A percentile compares a stretch with the other conserved stretches of the same genome.
Conservation (phyloP, 805 yeast genomes). For the Ogataea ramenticola region DNA sequence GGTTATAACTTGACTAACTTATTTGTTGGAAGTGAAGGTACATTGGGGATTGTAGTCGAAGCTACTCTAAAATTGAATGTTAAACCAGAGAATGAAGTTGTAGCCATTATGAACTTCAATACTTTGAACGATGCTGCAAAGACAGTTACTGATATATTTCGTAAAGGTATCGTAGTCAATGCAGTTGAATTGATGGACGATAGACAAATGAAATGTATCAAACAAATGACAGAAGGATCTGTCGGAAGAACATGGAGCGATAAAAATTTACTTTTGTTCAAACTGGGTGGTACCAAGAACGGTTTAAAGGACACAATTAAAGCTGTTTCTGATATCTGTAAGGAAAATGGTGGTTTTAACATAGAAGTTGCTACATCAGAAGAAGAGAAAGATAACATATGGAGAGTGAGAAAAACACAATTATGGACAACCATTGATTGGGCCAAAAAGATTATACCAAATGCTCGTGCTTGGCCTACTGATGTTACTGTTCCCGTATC, state of each 20-base stretch:
- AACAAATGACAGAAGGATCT: slow-evolving; percentile 39
- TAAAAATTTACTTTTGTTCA: slow-evolving; percentile 41
- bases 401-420: slow-evolving; percentile 71
- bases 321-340: slow-evolving; percentile 43
- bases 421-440: slow-evolving; percentile 62
- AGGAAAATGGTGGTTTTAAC: slow-evolving; percentile 43
- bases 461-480: slow-evolving; percentile 56
- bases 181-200: slow-evolving; percentile 74
- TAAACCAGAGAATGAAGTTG: slow-evolving; percentile 56
- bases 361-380: slow-evolving; percentile 58
- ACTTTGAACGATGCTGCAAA: slow-evolving; percentile 63
- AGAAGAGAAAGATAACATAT: slow-evolving; percentile 58
- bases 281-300: slow-evolving; percentile 46
- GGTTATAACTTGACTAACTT: slow-evolving; percentile 75
- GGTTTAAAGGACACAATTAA: slow-evolving; percentile 34
- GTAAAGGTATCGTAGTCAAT: slow-evolving; percentile 57
- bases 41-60: slow-evolving; percentile 72
- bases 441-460: slow-evolving; percentile 42
- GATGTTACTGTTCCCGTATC: slow-evolving; percentile 83
- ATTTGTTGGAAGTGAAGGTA: slow-evolving; percentile 74
- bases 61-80: slow-evolving; percentile 66
- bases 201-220: slow-evolving; percentile 62
- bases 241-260: slow-evolving; percentile 24
- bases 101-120: slow-evolving; percentile 64
- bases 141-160: slow-evolving; percentile 55